Percentiles rank a stretch among this genome's conserved stretches.
Evolutionary conservation across 345 rosid species (phyloP).

Genomic region (Euphorbia lathyris): DNA sequence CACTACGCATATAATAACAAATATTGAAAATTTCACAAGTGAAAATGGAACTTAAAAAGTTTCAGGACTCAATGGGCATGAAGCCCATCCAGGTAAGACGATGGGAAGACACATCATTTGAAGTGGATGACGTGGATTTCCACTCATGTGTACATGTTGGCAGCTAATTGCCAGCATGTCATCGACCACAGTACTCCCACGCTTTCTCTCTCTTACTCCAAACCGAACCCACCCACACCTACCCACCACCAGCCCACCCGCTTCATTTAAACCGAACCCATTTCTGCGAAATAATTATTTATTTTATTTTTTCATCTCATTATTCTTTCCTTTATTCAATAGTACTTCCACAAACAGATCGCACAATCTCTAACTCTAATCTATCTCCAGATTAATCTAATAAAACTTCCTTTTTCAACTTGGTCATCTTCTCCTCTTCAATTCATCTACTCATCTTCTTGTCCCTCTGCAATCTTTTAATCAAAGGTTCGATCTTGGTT

Average conservation of each 20-base stretch:
- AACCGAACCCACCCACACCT: not conserved
- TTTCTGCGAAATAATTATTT: not conserved
- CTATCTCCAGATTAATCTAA: not conserved
- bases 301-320: not conserved
- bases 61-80: too few relatives aligned
- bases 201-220: too few relatives aligned
- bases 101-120: too few relatives aligned
- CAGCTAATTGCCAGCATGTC: conserved; percentile 6
- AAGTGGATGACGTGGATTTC: not conserved
- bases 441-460: not conserved
- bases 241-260: not conserved
- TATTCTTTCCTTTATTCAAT: not conserved
- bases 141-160: not conserved
- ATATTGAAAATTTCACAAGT: too few relatives aligned
- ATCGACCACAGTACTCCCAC: not conserved
- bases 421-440: not conserved
- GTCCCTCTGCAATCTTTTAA: not conserved
- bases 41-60: too few relatives aligned
- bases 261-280: not conserved
- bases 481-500: conserved; percentile 10
- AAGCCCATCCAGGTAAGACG: too few relatives aligned
- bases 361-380: not conserved
- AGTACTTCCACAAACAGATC: not conserved
- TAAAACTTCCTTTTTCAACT: not conserved
- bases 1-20: too few relatives aligned